Base-by-base conservation (phyloP, 2,329 filamentous ascomycete species). In the Talaromyces pinophilus region DNA sequence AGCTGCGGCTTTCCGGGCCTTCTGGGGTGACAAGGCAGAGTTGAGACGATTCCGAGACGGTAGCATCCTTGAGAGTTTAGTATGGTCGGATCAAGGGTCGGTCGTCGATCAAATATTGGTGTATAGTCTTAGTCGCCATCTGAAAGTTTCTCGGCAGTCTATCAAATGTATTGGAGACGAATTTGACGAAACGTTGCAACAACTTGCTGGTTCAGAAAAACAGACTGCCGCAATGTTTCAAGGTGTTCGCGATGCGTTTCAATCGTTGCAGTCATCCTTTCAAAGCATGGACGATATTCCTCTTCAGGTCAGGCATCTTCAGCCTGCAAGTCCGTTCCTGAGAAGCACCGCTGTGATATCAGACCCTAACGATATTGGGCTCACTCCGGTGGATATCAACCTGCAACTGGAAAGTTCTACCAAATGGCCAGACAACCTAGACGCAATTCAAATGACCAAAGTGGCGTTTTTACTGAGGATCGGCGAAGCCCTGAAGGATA, bases 21-120 rank as follows among this genome's bases (percentile, higher is more conserved):
- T 99, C 76, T 99, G 96, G 95, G 95, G 94, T 6, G 90, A 94
- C 10, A 96, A 95, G 76, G 87, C 95, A 1, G 95, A 99, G 77
- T 84, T 99, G 55, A 88, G 95, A 70, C 91, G 95, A 22, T 99
- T 99, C 83, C 96, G 93, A 72, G 93, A 98, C 73, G 95, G 95
- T 25, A 94, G 90, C 72, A 97, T 99, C 70, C 84, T 93, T 8
- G 96, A 99, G 78, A 97, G 92, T 73, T 82, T 98, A 35, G 89
- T 96, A 22, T 99, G 95, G 95, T 84, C 84, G 1, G 86, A 88
- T 70, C 84, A 86, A 64, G 82, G 85, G 1, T 86, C 89, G 6
- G 87, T 97, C 22, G 87, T 92, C 62, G 86, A 92, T 73, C 92
- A 97, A 70, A 95, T 98, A 67, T 81, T 93, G 57, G 82, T 84